These are phyloP conservation scores for Neoarthrinium moseri DNA, from an alignment of 2,329 filamentous ascomycete genomes.

Conservation along the genomic window DNA sequence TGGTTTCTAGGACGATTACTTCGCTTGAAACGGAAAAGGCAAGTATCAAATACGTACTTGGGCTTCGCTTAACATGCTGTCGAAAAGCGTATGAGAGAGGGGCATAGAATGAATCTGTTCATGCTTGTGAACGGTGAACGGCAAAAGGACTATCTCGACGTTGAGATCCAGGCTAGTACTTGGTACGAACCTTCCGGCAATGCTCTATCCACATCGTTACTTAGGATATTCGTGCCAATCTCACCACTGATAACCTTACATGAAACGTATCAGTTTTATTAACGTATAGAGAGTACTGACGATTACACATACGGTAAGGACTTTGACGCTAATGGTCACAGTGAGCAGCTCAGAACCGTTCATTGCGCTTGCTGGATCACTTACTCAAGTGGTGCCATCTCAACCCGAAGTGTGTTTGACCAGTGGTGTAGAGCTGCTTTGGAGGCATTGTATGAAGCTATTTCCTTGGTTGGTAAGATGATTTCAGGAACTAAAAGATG, in stretches of 20 bases:
- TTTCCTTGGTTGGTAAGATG: background rate
- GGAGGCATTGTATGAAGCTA: conserved; percentile 23
- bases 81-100: conserved; percentile 18
- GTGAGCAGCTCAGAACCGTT: background rate
- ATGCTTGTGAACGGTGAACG: background rate
- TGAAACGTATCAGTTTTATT: no score
- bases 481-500: background rate
- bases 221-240: conserved; percentile 25
- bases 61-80: conserved; percentile 18
- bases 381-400: conserved; percentile 20
- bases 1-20: conserved; percentile 7
- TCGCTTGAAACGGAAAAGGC: no score
- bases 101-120: conserved; percentile 18
- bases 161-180: background rate
- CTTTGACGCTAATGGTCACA: conserved; percentile 14
- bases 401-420: conserved; percentile 18
- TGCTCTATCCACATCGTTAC: conserved; percentile 15
- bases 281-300: background rate
- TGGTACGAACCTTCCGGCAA: conserved; percentile 17
- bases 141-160: background rate
- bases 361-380: background rate
- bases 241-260: conserved; percentile 27
- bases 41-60: conserved; percentile 16
- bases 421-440: conserved; percentile 25
- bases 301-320: conserved; percentile 13